Base-by-base conservation (phyloP, 108 stramenopile genomes). In the Nitzschia sp. region DNA sequence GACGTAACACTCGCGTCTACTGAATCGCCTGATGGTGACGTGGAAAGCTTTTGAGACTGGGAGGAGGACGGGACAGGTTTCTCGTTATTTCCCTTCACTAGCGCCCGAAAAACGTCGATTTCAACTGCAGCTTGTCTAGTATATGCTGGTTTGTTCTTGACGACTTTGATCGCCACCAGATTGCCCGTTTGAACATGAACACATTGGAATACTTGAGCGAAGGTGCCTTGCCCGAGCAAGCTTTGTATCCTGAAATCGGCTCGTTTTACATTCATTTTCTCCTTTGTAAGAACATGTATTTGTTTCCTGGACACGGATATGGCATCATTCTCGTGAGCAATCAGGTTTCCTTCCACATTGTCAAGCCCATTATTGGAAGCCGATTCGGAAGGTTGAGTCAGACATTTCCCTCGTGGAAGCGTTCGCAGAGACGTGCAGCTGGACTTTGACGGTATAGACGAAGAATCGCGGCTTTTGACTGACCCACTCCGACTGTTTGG, bases 191-290 rank as follows among this genome's bases (percentile, higher is more conserved):
- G 75, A 21, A 64, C 26, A 25, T 82, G 73, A 45, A 85, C 66
- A 66, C 97, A 97, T 44, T 92, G 75, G 54, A 98, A 96, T 23
- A 98, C 97, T 84, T 98, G 97, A 3, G 97, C 98, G 75, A 99
- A 99, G 25, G 96, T 96, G 6, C 98, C 98, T 69, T 90, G 90
- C 33, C 98, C 98, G 29, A 99, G 66, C 30, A 87, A 48, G 16
- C 77, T 73, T 33, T 96, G 69, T 15, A 97, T 77, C 15, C 58
- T 61, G 53, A 85, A 90, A 48, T 86, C 80, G 25, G 38, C 38
- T 26, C 36, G 58, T n/a, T 4, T 16, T 29, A 50, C 58, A 28
- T 58, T 56, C 32, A 38, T 33, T 33, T 47, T 57, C 3, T 66
- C 70, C 21, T 56, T 61, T 1, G 50, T 38, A 16, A 65, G 52